phyloP scores from a whole-genome alignment of 345 rosid genomes.

The Heritiera littoralis region DNA sequence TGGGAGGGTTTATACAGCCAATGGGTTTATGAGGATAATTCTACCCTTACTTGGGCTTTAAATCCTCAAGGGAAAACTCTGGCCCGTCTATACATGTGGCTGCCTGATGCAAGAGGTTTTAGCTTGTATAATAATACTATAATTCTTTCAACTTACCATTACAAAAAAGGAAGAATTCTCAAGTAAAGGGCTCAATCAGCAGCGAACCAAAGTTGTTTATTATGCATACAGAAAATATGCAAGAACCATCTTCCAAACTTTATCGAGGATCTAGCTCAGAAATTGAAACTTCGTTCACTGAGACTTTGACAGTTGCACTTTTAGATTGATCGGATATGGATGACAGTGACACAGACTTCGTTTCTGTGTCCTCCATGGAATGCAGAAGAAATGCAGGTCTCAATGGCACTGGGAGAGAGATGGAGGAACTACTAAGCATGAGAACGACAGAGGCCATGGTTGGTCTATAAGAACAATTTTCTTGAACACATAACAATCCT shows the following conservation, averaged over 20 bases:
- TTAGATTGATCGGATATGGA: neutral
- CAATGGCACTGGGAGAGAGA: conserved; percentile 40
- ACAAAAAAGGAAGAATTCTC: too few species aligned
- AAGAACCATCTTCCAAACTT: too few species aligned
- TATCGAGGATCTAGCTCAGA: conserved; percentile 25
- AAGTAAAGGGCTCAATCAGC: too few species aligned
- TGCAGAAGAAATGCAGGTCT: conserved; percentile 40
- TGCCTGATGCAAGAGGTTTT: too few species aligned
- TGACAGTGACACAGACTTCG: neutral
- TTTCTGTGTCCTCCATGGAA: neutral
- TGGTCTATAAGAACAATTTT: conserved; percentile 40
- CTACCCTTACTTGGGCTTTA: too few species aligned
- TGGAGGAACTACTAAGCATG: conserved; percentile 43
- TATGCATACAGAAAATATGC: too few species aligned
- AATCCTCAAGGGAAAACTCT: too few species aligned
- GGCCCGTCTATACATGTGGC: too few species aligned
- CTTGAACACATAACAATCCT: conserved; percentile 58
- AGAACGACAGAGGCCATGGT: conserved; percentile 45
- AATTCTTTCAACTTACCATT: too few species aligned
- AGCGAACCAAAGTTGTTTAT: neutral
- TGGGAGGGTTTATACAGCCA: too few species aligned
- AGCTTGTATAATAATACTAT: too few species aligned
- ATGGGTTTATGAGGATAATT: too few species aligned
- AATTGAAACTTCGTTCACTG: conserved; percentile 23
- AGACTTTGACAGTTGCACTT: neutral